A percentile compares a stretch with the other conserved stretches of the same genome.
Evolutionary conservation across 257 asterid species (phyloP).

Genomic region (Haberlea rhodopensis): DNA sequence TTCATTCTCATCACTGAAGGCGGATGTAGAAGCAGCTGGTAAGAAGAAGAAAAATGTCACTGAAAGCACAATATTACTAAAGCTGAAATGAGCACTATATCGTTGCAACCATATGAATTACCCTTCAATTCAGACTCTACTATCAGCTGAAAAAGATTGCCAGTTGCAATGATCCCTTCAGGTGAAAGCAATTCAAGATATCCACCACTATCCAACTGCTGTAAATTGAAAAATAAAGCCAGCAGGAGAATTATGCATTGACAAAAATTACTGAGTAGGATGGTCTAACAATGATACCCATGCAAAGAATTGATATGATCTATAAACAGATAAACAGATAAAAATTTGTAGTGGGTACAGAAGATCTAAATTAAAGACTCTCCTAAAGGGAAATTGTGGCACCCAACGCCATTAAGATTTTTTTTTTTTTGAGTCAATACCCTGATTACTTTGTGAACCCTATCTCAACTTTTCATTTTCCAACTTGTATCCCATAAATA

Average conservation of each 20-base stretch:
- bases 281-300: background rate
- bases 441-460: background rate
- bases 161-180: conserved; percentile 79
- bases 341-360: conserved; percentile 4
- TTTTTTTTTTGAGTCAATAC: conserved; percentile 18
- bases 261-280: conserved; percentile 18
- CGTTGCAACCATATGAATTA: conserved; percentile 31
- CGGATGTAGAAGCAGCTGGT: conserved; percentile 82
- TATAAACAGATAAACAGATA: background rate
- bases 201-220: conserved; percentile 63
- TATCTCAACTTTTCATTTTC: conserved; percentile 12
- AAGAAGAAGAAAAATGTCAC: conserved; percentile 23
- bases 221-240: conserved; percentile 33
- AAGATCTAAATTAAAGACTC: conserved; percentile 3
- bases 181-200: conserved; percentile 54
- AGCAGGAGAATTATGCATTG: conserved; percentile 20
- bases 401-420: conserved; percentile 6
- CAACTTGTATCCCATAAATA: conserved; percentile 15
- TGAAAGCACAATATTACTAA: conserved; percentile 25
- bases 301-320: background rate
- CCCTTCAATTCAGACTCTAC: conserved; percentile 84
- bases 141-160: conserved; percentile 75
- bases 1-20: conserved; percentile 65
- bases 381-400: conserved; percentile 3
- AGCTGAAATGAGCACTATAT: conserved; percentile 11